Evolutionary conservation across 192 early-diverging fungal species (phyloP).

Genomic region (Piromyces finnis): DNA sequence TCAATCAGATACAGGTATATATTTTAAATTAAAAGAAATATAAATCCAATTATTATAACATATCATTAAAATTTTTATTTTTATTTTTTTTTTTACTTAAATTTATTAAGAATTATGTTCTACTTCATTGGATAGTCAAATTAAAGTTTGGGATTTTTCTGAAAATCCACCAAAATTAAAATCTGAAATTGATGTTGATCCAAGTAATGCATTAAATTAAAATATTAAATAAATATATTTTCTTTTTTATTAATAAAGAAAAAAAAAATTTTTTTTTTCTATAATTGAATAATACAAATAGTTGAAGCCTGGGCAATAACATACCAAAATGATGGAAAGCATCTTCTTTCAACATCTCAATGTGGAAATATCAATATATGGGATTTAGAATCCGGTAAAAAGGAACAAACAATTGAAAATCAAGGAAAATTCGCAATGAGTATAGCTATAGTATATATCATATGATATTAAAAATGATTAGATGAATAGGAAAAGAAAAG

Average conservation of each 20-base stretch:
- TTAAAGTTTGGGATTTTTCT: constrained; percentile 56
- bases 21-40: too few relatives aligned
- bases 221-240: constrained; percentile 2
- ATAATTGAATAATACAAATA: constrained; percentile 5
- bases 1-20: constrained; percentile 27
- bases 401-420: constrained; percentile 44
- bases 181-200: constrained; percentile 39
- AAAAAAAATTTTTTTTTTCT: too few relatives aligned
- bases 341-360: constrained; percentile 54
- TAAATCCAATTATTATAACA: too few relatives aligned
- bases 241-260: too few relatives aligned
- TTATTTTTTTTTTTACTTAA: background rate
- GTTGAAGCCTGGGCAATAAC: constrained; percentile 58
- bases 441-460: constrained; percentile 40
- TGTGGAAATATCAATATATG: constrained; percentile 53
- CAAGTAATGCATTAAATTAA: constrained; percentile 10
- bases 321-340: constrained; percentile 54
- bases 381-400: constrained; percentile 44
- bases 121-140: constrained; percentile 57
- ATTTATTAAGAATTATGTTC: constrained; percentile 35
- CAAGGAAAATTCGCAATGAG: constrained; percentile 62
- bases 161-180: constrained; percentile 16
- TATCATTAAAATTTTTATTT: too few relatives aligned
- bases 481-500: too few relatives aligned
- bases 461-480: too few relatives aligned